Evolutionary conservation across 2,329 filamentous ascomycete genomes (phyloP).

Genomic region (Venturia carpophila): DNA sequence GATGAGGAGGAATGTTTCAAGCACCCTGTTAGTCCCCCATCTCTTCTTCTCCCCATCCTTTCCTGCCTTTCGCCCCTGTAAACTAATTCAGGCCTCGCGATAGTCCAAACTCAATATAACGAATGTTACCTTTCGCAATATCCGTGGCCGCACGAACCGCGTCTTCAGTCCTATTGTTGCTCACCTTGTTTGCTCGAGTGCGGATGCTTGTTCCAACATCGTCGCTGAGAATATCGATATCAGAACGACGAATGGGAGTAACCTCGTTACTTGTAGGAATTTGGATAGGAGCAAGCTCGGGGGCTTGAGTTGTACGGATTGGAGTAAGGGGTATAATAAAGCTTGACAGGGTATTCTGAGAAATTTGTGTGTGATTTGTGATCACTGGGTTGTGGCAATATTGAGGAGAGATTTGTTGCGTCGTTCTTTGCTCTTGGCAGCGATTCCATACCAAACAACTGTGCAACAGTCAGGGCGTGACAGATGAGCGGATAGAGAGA

Average conservation of each 20-base stretch:
- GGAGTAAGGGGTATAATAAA: constrained; percentile 6
- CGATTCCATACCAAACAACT: too few relatives aligned
- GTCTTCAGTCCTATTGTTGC: constrained; percentile 3
- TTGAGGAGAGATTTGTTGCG: too few relatives aligned
- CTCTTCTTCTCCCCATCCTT: neutral
- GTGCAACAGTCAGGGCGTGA: too few relatives aligned
- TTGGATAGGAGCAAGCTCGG: neutral
- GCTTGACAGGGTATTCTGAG: too few relatives aligned
- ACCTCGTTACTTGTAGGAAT: constrained; percentile 11
- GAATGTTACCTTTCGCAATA: constrained; percentile 35
- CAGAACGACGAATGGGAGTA: constrained; percentile 3
- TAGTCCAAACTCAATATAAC: constrained; percentile 48
- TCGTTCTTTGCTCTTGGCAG: too few relatives aligned
- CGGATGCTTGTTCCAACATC: constrained; percentile 1
- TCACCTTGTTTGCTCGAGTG: neutral
- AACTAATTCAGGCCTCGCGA: neutral
- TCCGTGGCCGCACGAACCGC: neutral
- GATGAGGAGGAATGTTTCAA: constrained; percentile 44
- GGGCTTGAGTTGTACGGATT: neutral
- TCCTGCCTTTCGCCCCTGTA: neutral
- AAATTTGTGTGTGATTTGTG: neutral
- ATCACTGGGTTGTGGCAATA: neutral
- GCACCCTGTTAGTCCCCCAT: constrained; percentile 26
- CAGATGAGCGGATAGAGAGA: too few relatives aligned
- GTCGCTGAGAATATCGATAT: constrained; percentile 8